Percentiles rank a stretch among this genome's conserved stretches.
These are phyloP conservation scores for Triticum monococcum DNA, from an alignment of 176 grass and related monocot species.

Conservation along the genomic window DNA sequence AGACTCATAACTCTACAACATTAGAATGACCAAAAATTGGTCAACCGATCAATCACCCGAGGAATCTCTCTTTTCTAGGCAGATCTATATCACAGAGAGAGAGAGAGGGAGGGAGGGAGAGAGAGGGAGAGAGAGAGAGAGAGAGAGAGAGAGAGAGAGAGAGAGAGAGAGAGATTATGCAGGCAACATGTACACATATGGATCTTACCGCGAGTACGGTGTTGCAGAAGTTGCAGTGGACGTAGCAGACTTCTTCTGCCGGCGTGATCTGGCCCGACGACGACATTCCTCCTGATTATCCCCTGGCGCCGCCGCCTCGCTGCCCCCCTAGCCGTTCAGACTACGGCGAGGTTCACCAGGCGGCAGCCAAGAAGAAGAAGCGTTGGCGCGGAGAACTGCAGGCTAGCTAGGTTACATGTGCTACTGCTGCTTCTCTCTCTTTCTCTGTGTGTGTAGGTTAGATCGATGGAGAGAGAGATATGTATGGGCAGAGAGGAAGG, in stretches of 20 bases:
- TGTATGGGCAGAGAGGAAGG: conserved; percentile 35
- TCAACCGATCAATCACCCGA: conserved; percentile 2
- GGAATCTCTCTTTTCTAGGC: background rate
- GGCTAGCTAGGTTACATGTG: conserved; percentile 36
- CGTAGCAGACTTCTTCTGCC: conserved; percentile 78
- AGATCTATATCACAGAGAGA: conserved; percentile 12
- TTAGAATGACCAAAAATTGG: background rate
- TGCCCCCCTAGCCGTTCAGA: background rate
- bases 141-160: background rate
- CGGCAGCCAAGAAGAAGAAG: conserved; percentile 15
- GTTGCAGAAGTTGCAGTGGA: conserved; percentile 96
- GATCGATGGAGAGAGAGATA: background rate
- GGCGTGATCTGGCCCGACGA: conserved; percentile 45
- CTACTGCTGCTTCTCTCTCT: background rate
- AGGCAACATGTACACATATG: background rate
- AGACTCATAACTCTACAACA: background rate
- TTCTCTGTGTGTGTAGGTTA: conserved; percentile 23
- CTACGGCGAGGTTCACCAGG: background rate
- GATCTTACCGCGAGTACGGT: conserved; percentile 79
- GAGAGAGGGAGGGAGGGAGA: background rate
- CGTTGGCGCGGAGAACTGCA: conserved; percentile 2
- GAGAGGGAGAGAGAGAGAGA: background rate
- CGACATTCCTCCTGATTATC: conserved; percentile 46
- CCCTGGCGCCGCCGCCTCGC: background rate
- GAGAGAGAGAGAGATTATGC: conserved; percentile 12